phyloP scores from a whole-genome alignment of 129 eudicot genomes.

The Helianthus tuberosus region DNA sequence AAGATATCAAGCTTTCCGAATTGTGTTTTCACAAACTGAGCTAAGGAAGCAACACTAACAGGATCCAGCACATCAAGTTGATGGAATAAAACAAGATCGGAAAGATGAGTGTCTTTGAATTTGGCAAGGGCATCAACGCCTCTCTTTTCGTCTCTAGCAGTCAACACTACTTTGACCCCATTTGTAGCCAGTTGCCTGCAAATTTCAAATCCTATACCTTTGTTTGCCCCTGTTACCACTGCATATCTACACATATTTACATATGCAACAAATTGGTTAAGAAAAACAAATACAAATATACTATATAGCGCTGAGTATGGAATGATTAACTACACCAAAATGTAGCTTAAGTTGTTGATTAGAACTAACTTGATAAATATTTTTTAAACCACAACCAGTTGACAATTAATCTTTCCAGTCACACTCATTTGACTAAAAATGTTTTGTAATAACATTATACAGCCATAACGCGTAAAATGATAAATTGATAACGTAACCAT shows the following conservation, averaged over 20 bases:
- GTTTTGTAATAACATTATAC: no score
- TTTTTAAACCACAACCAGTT: no score
- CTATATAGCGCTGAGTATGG: not conserved
- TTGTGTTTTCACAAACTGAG: constrained; percentile 47
- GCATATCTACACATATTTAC: constrained; percentile 39
- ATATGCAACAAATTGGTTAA: not conserved
- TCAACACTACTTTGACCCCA: constrained; percentile 63
- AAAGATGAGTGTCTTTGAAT: constrained; percentile 38
- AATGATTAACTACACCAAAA: not conserved
- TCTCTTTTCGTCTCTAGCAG: constrained; percentile 63
- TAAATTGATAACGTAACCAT: no score
- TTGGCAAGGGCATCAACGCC: constrained; percentile 54
- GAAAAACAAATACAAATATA: not conserved
- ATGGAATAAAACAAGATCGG: constrained; percentile 53
- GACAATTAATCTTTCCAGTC: no score
- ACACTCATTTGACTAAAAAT: no score
- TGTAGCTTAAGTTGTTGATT: no score
- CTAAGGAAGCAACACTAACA: constrained; percentile 51
- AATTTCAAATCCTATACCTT: constrained; percentile 64
- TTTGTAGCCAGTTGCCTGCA: constrained; percentile 64
- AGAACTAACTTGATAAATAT: no score
- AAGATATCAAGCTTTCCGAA: constrained; percentile 78
- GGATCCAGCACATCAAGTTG: constrained; percentile 69
- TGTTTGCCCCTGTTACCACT: constrained; percentile 67
- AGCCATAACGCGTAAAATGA: no score